Percentiles rank a stretch among this genome's conserved stretches.
Evolutionary conservation across 1,284 basidiomycete genomes (phyloP).

Genomic region (Pyrrhoderma noxium): DNA sequence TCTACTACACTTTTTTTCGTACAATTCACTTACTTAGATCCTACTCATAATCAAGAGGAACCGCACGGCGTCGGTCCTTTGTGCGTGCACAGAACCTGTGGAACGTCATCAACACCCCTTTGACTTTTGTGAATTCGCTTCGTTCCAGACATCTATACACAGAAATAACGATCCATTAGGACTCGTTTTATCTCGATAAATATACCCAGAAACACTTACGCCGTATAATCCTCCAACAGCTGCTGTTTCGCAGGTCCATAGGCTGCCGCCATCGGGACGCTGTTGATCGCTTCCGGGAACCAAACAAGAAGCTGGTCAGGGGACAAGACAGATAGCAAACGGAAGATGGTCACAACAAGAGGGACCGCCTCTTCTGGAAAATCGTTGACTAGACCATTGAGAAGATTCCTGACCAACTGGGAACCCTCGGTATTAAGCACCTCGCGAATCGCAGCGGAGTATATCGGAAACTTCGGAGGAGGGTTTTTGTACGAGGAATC

Average conservation of each 20-base stretch:
- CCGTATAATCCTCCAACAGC: slow-evolving; percentile 69
- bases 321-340: slow-evolving; percentile 61
- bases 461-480: slow-evolving; percentile 57
- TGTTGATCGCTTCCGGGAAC: slow-evolving; percentile 66
- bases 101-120: slow-evolving; percentile 61
- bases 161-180: slow-evolving; percentile 32
- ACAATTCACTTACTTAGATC: too few species aligned
- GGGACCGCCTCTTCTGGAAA: slow-evolving; percentile 85
- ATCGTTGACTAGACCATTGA: slow-evolving; percentile 75
- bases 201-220: slow-evolving; percentile 41
- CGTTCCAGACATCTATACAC: slow-evolving; percentile 26
- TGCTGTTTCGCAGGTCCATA: slow-evolving; percentile 65
- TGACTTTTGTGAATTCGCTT: slow-evolving; percentile 69
- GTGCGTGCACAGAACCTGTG: slow-evolving; percentile 63
- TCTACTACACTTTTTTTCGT: not conserved
- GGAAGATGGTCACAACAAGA: slow-evolving; percentile 71
- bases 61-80: slow-evolving; percentile 54
- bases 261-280: slow-evolving; percentile 56
- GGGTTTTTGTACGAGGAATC: slow-evolving; percentile 35
- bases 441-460: slow-evolving; percentile 58
- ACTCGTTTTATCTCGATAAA: slow-evolving; percentile 31
- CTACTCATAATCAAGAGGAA: slow-evolving; percentile 31
- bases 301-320: slow-evolving; percentile 63
- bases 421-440: slow-evolving; percentile 72
- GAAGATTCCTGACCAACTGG: slow-evolving; percentile 61